Evolutionary conservation across 2,329 filamentous ascomycete species (phyloP), one percentile per base, ranked within the genome.

Genomic region (Cylindrodendrum hubeiense): DNA sequence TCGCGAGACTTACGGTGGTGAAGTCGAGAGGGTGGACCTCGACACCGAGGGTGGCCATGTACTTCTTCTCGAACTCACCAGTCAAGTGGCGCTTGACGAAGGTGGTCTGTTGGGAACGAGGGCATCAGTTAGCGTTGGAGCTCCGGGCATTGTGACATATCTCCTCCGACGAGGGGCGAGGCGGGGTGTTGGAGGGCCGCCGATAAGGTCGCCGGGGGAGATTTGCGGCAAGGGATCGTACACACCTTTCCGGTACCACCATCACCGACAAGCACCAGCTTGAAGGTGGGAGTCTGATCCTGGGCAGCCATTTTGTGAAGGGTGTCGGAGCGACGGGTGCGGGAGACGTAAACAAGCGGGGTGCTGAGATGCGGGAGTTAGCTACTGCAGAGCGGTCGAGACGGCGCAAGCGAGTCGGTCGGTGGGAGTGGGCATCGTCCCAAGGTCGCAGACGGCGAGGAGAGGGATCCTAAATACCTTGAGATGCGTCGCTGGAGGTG

Each of bases 1-100:
- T 75, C 75, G 72, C 74, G 73, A 57, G 52, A 88, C 94, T 86
- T 94, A 98, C 95, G 82, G 95, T 98, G 79, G 91, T 94, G 91
- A 99, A 99, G 79, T 91, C 93, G 74, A 99, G 93, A 82, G 96
- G 96, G 89, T 99, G 96, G 74, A 99, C 96, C 84, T 99, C 96
- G 82, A 99, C 96, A 92, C 96, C 96, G 73, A 99, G 93, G 67
- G 96, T 99, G 78, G 96, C 96, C 84, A 99, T 98, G 87, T 99
- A 99, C 89, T 98, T 99, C 93, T 99, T 99, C 88, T 99, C 96
- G 82, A 99, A 99, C 84, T 99, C 96, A 83, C 96, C 96, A 81
- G 96, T 99, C 90, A 98, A 90, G 87, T 99, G 96, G 81, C 96
- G 96, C 92, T 99, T 99, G 89, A 99, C 96, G 85, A 99, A 99